A percentile compares a stretch with the other conserved stretches of the same genome.
phyloP scores from a whole-genome alignment of 2,329 filamentous ascomycete species.

The Plenodomus biglobosus region DNA sequence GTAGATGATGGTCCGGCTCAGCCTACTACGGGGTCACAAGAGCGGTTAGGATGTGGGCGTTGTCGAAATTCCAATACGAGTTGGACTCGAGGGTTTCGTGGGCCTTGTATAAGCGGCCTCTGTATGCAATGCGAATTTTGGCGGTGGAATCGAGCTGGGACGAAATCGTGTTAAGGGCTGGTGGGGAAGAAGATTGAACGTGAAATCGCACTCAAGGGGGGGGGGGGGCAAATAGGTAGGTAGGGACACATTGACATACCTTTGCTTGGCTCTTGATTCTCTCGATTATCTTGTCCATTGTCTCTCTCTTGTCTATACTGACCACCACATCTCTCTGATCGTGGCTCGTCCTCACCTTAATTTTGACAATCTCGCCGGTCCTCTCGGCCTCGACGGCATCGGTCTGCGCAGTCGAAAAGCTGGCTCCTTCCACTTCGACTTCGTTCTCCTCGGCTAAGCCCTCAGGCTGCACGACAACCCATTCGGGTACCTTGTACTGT shows the following conservation, averaged over 20 bases:
- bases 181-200: too few relatives aligned
- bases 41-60: constrained; percentile 13
- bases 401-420: background rate
- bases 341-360: constrained; percentile 45
- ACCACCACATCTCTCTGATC: constrained; percentile 44
- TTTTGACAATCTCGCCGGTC: constrained; percentile 31
- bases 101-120: constrained; percentile 78
- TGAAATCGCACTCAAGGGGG: too few relatives aligned
- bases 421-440: constrained; percentile 6
- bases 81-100: constrained; percentile 65
- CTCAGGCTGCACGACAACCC: constrained; percentile 49
- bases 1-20: too few relatives aligned
- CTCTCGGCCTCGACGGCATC: constrained; percentile 29
- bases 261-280: constrained; percentile 65
- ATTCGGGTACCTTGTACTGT: constrained; percentile 49
- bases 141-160: constrained; percentile 59
- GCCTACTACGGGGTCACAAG: constrained; percentile 7
- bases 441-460: constrained; percentile 41
- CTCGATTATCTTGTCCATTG: constrained; percentile 63
- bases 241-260: constrained; percentile 59
- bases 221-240: too few relatives aligned
- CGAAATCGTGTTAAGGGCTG: too few relatives aligned
- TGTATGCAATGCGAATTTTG: constrained; percentile 72
- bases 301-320: constrained; percentile 48
- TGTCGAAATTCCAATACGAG: constrained; percentile 66